These are phyloP conservation scores for Lentinula novae-zelandiae DNA, from an alignment of 1,284 basidiomycete species.

Conservation along the genomic window DNA sequence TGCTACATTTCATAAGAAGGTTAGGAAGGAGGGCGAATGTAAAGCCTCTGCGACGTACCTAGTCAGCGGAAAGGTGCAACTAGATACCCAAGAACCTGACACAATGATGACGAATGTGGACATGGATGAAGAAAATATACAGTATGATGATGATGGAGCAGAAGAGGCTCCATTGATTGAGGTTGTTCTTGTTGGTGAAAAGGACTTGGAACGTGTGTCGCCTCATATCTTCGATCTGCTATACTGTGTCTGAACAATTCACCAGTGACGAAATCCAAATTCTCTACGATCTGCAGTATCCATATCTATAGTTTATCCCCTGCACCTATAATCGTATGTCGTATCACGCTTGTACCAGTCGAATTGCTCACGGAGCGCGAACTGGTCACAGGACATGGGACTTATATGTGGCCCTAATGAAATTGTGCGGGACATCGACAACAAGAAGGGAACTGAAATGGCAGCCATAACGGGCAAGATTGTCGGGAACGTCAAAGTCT, in stretches of 20 bases:
- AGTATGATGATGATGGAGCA: slow-evolving; percentile 30
- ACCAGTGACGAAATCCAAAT: slow-evolving; percentile 47
- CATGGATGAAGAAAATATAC: slow-evolving; percentile 17
- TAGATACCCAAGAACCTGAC: slow-evolving; percentile 23
- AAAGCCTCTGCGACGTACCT: slow-evolving; percentile 59
- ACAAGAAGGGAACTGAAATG: slow-evolving; percentile 37
- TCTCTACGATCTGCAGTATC: slow-evolving; percentile 43
- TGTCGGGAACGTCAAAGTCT: slow-evolving; percentile 49
- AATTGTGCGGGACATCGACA: slow-evolving; percentile 46
- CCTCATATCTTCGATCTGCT: background rate
- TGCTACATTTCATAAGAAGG: slow-evolving; percentile 47
- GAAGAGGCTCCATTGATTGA: slow-evolving; percentile 42
- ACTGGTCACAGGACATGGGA: slow-evolving; percentile 49
- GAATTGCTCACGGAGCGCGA: background rate
- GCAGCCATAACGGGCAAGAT: slow-evolving; percentile 49
- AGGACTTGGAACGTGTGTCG: slow-evolving; percentile 54
- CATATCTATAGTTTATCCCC: slow-evolving; percentile 69
- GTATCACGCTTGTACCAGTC: slow-evolving; percentile 1
- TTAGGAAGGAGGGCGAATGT: slow-evolving; percentile 32
- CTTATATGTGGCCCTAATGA: slow-evolving; percentile 50
- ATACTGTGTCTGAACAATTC: background rate
- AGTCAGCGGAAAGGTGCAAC: slow-evolving; percentile 47
- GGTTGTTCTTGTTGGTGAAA: slow-evolving; percentile 52
- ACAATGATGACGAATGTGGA: slow-evolving; percentile 21
- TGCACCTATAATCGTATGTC: slow-evolving; percentile 50